These are phyloP conservation scores for Cryphonectria japonica DNA, from an alignment of 2,329 filamentous ascomycete genomes.

Conservation along the genomic window DNA sequence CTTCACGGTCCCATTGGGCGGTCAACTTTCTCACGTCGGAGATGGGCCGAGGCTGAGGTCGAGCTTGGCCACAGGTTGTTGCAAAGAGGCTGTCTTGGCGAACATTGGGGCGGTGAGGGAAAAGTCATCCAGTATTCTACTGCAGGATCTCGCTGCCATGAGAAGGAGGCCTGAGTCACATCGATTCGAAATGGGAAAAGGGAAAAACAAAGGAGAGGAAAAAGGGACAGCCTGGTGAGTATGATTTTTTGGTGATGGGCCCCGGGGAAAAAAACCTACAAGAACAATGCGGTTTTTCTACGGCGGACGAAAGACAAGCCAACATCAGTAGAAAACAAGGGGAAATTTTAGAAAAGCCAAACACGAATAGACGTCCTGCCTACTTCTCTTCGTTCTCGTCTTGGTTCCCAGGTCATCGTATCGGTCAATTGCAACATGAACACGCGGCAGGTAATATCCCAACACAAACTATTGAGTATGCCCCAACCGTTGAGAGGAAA, in stretches of 20 bases:
- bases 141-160: not conserved
- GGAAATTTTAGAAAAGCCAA: too few relatives aligned
- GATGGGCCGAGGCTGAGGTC: constrained; percentile 7
- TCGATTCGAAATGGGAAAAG: too few relatives aligned
- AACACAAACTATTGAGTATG: not conserved
- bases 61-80: not conserved
- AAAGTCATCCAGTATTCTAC: not conserved
- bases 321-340: not conserved
- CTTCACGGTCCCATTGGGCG: not conserved
- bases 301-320: not conserved
- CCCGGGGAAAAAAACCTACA: too few relatives aligned
- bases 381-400: not conserved
- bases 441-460: not conserved
- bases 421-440: not conserved
- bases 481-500: not conserved
- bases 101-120: not conserved
- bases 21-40: not conserved
- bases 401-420: not conserved
- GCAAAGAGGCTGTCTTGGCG: not conserved
- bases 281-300: too few relatives aligned
- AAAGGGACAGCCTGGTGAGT: too few relatives aligned
- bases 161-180: not conserved
- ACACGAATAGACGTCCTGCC: too few relatives aligned
- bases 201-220: too few relatives aligned
- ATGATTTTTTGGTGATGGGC: too few relatives aligned